Conservation (phyloP, 192 early-diverging fungal genomes). For the Diversispora epigaea region DNA sequence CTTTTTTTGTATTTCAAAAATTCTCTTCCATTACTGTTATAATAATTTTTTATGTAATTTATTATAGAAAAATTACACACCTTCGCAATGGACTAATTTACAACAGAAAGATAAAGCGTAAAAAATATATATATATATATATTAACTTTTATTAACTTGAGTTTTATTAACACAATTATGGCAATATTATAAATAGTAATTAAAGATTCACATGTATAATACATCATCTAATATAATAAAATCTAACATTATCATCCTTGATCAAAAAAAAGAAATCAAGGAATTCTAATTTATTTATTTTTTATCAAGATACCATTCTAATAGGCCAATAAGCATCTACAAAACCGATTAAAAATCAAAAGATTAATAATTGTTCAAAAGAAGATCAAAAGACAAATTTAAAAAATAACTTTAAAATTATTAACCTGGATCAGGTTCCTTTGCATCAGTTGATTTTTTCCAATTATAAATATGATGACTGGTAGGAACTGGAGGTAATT, state of each 20-base stretch:
- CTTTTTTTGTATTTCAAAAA: not conserved
- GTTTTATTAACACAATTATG: not conserved
- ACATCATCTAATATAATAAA: not conserved
- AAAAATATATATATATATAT: not conserved
- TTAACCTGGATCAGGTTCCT: conserved; percentile 42
- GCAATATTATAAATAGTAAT: not conserved
- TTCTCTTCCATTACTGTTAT: not conserved
- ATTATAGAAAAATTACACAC: conserved; percentile 66
- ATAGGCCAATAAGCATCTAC: conserved; percentile 43
- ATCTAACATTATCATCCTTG: too few relatives aligned
- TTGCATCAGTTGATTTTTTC: conserved; percentile 39
- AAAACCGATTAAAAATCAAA: too few relatives aligned
- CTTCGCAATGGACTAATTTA: conserved; percentile 52
- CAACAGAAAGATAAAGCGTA: not conserved
- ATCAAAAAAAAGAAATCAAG: too few relatives aligned
- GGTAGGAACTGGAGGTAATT: conserved; percentile 61
- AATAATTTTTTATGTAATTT: not conserved
- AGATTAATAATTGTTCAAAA: not conserved
- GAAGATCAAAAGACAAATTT: not conserved
- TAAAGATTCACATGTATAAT: too few relatives aligned
- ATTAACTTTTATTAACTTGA: not conserved
- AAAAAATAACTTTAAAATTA: not conserved
- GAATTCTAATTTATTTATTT: too few relatives aligned
- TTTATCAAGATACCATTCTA: conserved; percentile 1
- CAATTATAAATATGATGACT: conserved; percentile 49